Percentiles rank a stretch among this genome's conserved stretches.
Evolutionary conservation across 2,329 filamentous ascomycete genomes (phyloP).

Genomic region (Allantophomopsis cytisporea): DNA sequence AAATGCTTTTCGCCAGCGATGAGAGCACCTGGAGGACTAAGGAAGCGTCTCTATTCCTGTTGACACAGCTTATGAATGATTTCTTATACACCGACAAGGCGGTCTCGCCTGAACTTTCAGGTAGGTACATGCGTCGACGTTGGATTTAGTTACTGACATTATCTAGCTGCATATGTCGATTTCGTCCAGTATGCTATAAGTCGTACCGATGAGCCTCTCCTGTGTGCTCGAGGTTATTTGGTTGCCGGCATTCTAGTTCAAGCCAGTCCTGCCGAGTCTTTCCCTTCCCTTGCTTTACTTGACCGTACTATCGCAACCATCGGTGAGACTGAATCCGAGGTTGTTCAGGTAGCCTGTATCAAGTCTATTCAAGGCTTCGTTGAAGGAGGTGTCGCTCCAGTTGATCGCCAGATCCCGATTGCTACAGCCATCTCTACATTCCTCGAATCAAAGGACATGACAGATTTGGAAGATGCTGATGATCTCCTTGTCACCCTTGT

Average conservation of each 20-base stretch:
- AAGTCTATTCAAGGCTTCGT: constrained; percentile 66
- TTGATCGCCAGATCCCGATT: constrained; percentile 45
- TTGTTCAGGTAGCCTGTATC: constrained; percentile 86
- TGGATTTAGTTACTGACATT: too few species aligned
- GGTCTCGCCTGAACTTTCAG: constrained; percentile 47
- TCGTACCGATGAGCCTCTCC: constrained; percentile 55
- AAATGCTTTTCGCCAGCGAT: constrained; percentile 53
- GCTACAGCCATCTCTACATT: constrained; percentile 54
- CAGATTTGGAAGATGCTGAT: constrained; percentile 76
- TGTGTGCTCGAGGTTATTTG: constrained; percentile 78
- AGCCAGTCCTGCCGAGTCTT: constrained; percentile 42
- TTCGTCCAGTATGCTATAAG: constrained; percentile 69
- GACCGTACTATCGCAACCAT: constrained; percentile 66
- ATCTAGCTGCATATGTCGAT: constrained; percentile 59
- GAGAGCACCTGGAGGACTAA: constrained; percentile 44
- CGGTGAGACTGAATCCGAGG: constrained; percentile 62
- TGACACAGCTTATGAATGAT: constrained; percentile 74
- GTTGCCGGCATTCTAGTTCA: constrained; percentile 70
- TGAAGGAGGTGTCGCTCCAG: constrained; percentile 30
- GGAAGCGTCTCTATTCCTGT: constrained; percentile 72
- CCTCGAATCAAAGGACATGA: constrained; percentile 65
- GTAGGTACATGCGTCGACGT: too few species aligned
- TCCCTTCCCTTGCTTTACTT: constrained; percentile 48
- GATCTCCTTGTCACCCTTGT: constrained; percentile 85
- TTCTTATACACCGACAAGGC: constrained; percentile 65